These are phyloP conservation scores for Wickerhamiella australiensis DNA, from an alignment of 805 yeast genomes.

Conservation along the genomic window DNA sequence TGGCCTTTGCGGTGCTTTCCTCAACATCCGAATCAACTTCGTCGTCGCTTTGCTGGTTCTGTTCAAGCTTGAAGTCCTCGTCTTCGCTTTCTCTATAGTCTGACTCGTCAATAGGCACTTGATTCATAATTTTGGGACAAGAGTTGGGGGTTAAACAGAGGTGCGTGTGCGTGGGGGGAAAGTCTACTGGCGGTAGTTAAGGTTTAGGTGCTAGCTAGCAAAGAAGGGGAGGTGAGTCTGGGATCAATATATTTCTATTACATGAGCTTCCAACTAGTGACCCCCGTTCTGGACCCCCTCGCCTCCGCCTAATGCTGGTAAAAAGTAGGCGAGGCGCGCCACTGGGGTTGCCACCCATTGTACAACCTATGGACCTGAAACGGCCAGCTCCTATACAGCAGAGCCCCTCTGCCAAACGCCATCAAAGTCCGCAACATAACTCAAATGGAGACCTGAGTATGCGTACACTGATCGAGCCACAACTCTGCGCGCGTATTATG, in stretches of 20 bases:
- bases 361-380: slow-evolving; percentile 1
- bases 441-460: neutral
- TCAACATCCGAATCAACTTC: slow-evolving; percentile 32
- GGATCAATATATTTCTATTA: neutral
- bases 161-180: no score
- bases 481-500: slow-evolving; percentile 13
- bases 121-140: neutral
- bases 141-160: neutral
- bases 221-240: neutral
- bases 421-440: slow-evolving; percentile 3
- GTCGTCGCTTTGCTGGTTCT: slow-evolving; percentile 19
- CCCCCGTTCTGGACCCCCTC: neutral
- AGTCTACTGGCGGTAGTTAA: neutral
- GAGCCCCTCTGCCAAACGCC: slow-evolving; percentile 6
- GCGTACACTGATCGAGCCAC: slow-evolving; percentile 9
- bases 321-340: neutral
- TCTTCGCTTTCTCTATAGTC: slow-evolving; percentile 46
- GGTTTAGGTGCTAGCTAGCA: neutral
- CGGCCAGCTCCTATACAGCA: slow-evolving; percentile 5
- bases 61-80: slow-evolving; percentile 43
- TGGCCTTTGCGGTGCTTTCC: slow-evolving; percentile 36
- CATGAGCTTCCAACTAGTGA: neutral
- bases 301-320: neutral
- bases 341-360: neutral
- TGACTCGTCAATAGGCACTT: slow-evolving; percentile 24